Base-by-base conservation (phyloP, 352 stramenopile genomes). In the Globisporangium nagaii region DNA sequence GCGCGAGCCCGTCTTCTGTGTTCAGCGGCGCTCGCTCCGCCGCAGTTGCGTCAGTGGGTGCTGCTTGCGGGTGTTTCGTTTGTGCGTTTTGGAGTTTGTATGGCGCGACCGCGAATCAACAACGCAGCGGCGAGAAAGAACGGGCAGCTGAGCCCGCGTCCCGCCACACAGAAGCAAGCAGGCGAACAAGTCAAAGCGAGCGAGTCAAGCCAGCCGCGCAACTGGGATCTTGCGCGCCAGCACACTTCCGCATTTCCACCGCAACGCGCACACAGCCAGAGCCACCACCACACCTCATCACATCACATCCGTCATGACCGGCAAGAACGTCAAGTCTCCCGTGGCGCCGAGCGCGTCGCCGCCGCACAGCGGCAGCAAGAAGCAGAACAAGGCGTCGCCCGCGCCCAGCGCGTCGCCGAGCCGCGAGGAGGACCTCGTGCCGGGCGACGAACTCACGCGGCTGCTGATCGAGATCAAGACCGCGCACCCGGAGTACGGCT, bases 401-500 rank as follows among this genome's bases (percentile, higher is more conserved):
- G 41, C 28, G 15, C 44, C 34, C 20, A 28, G 34, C 19, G 54
- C 54, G 44, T 54, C 54, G 28, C 45, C 54, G 9, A 34, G 35
- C 3, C 27, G 32, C n/a, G 36, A 53, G 19, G 56, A 62, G 19
- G 56, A 62, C 30, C 37, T 57, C 41, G 39, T 75, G 9, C 43
- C 50, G 10, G 55, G 36, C 25, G 66, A 73, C 53, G 66, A 75
- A 24, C 65, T 75, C 36, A 70, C 53, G 36, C 55, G 56, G n/a
- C 35, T 75, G 27, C 35, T 75, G 17, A 58, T 74, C 40, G 65
- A 69, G 20, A 75, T 75, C 66, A 75, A 73, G 63, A 71, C 72
- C 32, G 64, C 60, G 41, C 60, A 73, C 50, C 60, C 64, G 4
- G 65, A 71, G 25, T 75, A 60, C 31, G 68, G 60, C 28, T 55